Conservation (phyloP, 2,329 filamentous ascomycete species). For the Pyrenochaeta sp. region DNA sequence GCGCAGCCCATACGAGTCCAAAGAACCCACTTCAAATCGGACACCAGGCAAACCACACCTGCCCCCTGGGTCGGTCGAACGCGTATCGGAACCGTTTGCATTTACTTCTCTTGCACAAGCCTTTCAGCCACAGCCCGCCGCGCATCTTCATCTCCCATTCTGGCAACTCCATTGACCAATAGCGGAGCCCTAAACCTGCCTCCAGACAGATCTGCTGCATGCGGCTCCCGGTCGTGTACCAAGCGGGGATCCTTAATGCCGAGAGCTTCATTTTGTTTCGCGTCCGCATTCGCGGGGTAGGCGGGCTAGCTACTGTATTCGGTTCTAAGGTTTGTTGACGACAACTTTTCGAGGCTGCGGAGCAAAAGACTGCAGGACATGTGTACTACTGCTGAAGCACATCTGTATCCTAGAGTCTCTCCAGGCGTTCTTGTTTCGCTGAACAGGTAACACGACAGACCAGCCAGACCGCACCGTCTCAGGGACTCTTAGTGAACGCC, state of each 20-base stretch:
- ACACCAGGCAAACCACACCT: constrained; percentile 15
- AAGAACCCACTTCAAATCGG: constrained; percentile 8
- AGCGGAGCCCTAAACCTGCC: not conserved
- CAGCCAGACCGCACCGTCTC: not conserved
- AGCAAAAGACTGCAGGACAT: not conserved
- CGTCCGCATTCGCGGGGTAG: constrained; percentile 30
- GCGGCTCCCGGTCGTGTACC: constrained; percentile 29
- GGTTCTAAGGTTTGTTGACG: not conserved
- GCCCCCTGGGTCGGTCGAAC: constrained; percentile 33
- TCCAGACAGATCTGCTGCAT: constrained; percentile 19
- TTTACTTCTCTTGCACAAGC: constrained; percentile 13
- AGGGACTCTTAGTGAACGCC: not conserved
- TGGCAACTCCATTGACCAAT: constrained; percentile 16
- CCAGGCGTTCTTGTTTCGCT: not conserved
- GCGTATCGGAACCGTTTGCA: constrained; percentile 21
- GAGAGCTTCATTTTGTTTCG: constrained; percentile 9
- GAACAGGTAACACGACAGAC: not conserved
- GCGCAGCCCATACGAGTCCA: constrained; percentile 18
- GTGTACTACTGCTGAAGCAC: not conserved
- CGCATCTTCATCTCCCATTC: constrained; percentile 11
- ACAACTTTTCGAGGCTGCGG: constrained; percentile 1
- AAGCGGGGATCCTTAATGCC: constrained; percentile 31
- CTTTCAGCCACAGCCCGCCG: constrained; percentile 23
- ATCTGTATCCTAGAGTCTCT: not conserved
- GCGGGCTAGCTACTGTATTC: constrained; percentile 1